Percentiles rank a stretch among this genome's conserved stretches.
These are phyloP conservation scores for Bonia amplexicaulis DNA, from an alignment of 176 grass and related monocot genomes.

Conservation along the genomic window DNA sequence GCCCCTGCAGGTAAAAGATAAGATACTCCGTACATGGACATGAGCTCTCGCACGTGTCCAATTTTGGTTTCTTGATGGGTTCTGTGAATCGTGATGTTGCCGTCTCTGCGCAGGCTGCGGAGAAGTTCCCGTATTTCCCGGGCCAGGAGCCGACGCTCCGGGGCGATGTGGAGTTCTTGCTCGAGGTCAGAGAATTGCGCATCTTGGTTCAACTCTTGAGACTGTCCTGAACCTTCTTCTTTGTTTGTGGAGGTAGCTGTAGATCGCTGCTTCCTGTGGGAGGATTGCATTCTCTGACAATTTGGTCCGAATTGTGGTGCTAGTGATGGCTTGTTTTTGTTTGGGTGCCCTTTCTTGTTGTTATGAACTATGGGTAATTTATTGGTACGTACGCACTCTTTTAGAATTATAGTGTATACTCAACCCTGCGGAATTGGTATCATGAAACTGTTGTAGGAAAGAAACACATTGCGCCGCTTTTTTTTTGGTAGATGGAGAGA, in stretches of 20 bases:
- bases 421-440: not conserved
- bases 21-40: not conserved
- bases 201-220: not conserved
- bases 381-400: not conserved
- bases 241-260: not conserved
- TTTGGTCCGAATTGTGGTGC: not conserved
- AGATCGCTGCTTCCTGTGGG: not conserved
- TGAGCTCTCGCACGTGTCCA: not conserved
- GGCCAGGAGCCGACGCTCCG: slow-evolving; percentile 71
- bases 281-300: not conserved
- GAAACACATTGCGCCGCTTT: not conserved
- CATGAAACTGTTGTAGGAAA: not conserved
- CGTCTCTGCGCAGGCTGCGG: slow-evolving; percentile 38
- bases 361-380: not conserved
- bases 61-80: not conserved
- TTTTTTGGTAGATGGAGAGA: not conserved
- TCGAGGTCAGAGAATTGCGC: slow-evolving; percentile 40
- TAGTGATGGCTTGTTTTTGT: not conserved
- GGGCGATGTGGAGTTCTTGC: slow-evolving; percentile 79
- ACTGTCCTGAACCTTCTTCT: not conserved
- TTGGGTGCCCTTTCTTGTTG: not conserved
- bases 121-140: slow-evolving; percentile 56
- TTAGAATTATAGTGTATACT: not conserved
- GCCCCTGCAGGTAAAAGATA: slow-evolving; percentile 45
- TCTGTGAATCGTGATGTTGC: not conserved